Conservation (phyloP, 371 early-diverging fungal genomes). For the Mucor plumbeus region DNA sequence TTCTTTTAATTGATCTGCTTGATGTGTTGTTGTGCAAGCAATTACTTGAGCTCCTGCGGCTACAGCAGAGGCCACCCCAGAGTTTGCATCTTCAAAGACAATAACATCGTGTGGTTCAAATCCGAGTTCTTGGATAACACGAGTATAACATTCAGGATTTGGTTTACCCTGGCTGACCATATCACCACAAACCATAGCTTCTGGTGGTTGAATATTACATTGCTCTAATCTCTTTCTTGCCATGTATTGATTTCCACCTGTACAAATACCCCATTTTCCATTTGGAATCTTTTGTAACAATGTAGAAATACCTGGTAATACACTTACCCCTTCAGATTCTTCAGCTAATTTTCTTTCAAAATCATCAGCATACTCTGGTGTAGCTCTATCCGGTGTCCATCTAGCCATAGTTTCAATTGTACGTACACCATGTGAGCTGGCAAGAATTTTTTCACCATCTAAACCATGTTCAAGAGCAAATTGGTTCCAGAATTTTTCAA, state of each 20-base stretch:
- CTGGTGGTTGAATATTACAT: slow-evolving; percentile 34
- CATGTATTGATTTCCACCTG: slow-evolving; percentile 44
- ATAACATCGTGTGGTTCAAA: slow-evolving; percentile 55
- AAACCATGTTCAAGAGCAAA: slow-evolving; percentile 47
- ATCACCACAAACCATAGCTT: slow-evolving; percentile 42
- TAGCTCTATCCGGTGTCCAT: slow-evolving; percentile 29
- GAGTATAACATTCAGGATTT: slow-evolving; percentile 65
- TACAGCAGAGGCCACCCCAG: slow-evolving; percentile 60
- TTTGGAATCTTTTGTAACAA: slow-evolving; percentile 40
- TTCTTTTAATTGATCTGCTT: slow-evolving; percentile 51
- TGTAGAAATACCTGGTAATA: slow-evolving; percentile 37
- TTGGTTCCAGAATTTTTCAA: slow-evolving; percentile 45
- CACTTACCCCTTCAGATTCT: slow-evolving; percentile 24
- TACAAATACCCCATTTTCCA: slow-evolving; percentile 39
- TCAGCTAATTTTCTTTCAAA: slow-evolving; percentile 24
- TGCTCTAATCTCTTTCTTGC: slow-evolving; percentile 40
- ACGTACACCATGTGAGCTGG: slow-evolving; percentile 47
- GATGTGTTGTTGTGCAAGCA: slow-evolving; percentile 63
- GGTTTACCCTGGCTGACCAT: slow-evolving; percentile 63
- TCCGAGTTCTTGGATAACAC: slow-evolving; percentile 49
- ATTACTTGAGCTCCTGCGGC: slow-evolving; percentile 61
- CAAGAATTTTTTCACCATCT: slow-evolving; percentile 48
- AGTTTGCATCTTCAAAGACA: slow-evolving; percentile 76
- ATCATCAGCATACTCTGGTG: slow-evolving; percentile 14
- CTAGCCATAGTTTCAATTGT: slow-evolving; percentile 45